Evolutionary conservation across 805 yeast species (phyloP).

Genomic region (Suhomyces prunicola): DNA sequence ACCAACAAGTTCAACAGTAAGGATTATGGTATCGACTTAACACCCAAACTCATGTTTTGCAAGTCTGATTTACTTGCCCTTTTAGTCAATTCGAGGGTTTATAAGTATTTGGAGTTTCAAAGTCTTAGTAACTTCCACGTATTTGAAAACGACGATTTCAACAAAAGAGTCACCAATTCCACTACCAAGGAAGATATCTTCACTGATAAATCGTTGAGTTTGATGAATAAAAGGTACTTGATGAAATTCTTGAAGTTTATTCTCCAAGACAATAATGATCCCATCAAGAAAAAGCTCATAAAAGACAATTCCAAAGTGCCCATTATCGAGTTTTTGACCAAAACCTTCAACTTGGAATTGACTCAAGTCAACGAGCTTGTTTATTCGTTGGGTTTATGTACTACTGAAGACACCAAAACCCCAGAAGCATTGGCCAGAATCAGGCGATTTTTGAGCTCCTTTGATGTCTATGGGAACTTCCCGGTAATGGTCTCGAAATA

Average conservation of each 20-base stretch:
- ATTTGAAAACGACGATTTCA: conserved; percentile 89
- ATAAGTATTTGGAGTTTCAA: conserved; percentile 89
- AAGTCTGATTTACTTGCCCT: conserved; percentile 81
- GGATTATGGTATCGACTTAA: conserved; percentile 83
- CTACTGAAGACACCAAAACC: conserved; percentile 57
- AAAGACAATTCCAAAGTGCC: conserved; percentile 53
- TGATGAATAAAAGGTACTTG: conserved; percentile 73
- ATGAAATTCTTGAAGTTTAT: conserved; percentile 93
- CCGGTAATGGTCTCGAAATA: conserved; percentile 89
- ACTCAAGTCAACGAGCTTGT: conserved; percentile 82
- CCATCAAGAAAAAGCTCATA: conserved; percentile 55
- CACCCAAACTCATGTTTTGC: conserved; percentile 86
- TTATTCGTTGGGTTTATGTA: conserved; percentile 80
- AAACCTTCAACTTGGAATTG: conserved; percentile 64
- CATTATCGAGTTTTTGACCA: conserved; percentile 55
- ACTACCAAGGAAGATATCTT: conserved; percentile 87
- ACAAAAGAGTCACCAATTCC: conserved; percentile 63
- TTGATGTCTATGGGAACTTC: conserved; percentile 91
- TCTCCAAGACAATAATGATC: conserved; percentile 56
- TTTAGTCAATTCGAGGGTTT: conserved; percentile 80
- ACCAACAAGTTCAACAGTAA: conserved; percentile 52
- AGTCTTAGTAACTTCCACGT: conserved; percentile 86
- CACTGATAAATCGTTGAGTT: conserved; percentile 75
- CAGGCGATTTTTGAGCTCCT: conserved; percentile 76
- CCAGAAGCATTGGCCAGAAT: conserved; percentile 77